Evolutionary conservation across 441 rosid genomes (phyloP).

Genomic region (Melastoma candidum): DNA sequence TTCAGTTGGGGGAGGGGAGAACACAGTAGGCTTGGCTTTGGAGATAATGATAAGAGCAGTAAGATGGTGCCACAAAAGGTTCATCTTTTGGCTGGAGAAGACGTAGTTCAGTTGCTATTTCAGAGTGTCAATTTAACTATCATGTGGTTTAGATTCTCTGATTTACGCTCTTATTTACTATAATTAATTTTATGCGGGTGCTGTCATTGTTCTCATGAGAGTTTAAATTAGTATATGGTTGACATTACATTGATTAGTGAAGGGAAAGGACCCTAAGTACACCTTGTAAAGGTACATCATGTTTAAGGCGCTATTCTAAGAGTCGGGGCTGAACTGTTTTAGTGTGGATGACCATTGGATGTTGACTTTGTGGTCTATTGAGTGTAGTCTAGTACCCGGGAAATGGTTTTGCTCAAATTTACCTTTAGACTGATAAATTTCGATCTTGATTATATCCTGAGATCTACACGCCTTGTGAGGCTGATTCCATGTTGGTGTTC

Average conservation of each 20-base stretch:
- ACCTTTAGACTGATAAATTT: not conserved
- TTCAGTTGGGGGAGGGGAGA: constrained; percentile 99
- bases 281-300: no score
- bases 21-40: constrained; percentile 95
- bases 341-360: no score
- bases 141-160: constrained; percentile 2
- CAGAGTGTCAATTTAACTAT: not conserved
- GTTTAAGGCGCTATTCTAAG: no score
- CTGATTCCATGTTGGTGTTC: constrained; percentile 12
- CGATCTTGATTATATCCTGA: not conserved
- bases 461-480: not conserved
- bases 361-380: no score
- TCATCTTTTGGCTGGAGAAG: constrained; percentile 69
- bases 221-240: no score
- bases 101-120: constrained; percentile 60
- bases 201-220: not conserved
- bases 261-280: no score
- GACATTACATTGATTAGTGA: no score
- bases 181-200: not conserved
- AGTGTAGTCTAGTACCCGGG: no score
- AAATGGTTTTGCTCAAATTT: no score
- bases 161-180: not conserved
- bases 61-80: constrained; percentile 96
- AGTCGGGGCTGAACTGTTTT: no score
- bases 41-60: constrained; percentile 97